Evolutionary conservation across 768 basidiomycete genomes (phyloP), one percentile per base, ranked within the genome.

Genomic region (Suillus cothurnatus): DNA sequence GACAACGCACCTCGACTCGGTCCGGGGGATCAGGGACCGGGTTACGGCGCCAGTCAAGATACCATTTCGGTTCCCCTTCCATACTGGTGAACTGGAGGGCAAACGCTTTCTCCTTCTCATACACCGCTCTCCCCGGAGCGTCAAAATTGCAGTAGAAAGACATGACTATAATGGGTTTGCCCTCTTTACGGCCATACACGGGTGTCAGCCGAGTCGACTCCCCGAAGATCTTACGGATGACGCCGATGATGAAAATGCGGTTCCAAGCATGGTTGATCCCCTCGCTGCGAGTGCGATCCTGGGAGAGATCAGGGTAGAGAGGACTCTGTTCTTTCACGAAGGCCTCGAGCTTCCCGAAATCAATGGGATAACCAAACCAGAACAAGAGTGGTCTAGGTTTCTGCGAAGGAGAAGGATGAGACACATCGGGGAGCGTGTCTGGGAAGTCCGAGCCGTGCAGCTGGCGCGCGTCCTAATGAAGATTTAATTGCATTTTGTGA

Each of bases 141-240:
- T 55, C 53, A 55, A 55, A 55, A 11, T 55, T 55, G 53, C 53
- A 55, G 53, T 55, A 55, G 53, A 55, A 55, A 21, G 53, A 55
- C 53, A 55, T 55, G 19, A 55, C 53, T 12, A 55, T 32, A 1
- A 55, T 55, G 9, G 53, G 53, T 32, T 21, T 55, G 11, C 53
- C 53, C 5, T 32, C 19, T 31, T 19, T 55, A 2, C 53, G 53
- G 31, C 53, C 31, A 55, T 55, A 55, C 31, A 55, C 53, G 6
- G 53, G 53, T 21, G 5, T 32, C 31, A 55, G 31, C 12, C 53
- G 53, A 32, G 53, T 55, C 19, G 53, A 55, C 53, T 55, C 53
- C 53, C 53, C 53, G 11, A 55, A 55, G 31, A 55, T 32, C 53
- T 55, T 55, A 31, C 53, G 31, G 19, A 55, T 55, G 53, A 55